These are phyloP conservation scores for Pythium rishiriense DNA, from an alignment of 352 stramenopile species.

Conservation along the genomic window DNA sequence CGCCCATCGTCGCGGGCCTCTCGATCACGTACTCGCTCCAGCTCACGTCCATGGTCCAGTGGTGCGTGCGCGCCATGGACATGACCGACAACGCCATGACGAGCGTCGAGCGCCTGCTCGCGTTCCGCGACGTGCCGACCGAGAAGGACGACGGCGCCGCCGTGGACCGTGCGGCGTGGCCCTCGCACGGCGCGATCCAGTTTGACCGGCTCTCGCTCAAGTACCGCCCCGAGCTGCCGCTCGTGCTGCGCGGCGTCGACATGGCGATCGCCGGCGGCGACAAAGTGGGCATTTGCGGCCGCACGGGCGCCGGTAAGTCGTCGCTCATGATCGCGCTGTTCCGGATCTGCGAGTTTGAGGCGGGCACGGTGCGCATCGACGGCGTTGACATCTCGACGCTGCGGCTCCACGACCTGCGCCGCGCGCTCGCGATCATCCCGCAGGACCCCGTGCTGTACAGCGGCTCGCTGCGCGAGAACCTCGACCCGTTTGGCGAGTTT, in stretches of 20 bases:
- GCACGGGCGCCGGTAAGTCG: conserved; percentile 42
- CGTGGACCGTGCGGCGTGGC: conserved; percentile 63
- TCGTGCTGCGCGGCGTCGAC: conserved; percentile 32
- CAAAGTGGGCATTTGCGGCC: conserved; percentile 55
- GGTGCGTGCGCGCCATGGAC: conserved; percentile 87
- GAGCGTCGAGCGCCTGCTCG: conserved; percentile 64
- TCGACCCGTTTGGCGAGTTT: conserved; percentile 88
- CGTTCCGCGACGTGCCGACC: conserved; percentile 75
- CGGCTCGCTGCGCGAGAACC: conserved; percentile 84
- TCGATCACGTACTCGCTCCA: conserved; percentile 88
- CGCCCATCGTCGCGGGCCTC: conserved; percentile 72
- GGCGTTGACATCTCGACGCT: conserved; percentile 81
- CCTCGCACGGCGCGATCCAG: conserved; percentile 29
- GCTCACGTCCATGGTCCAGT: conserved; percentile 90
- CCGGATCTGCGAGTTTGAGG: conserved; percentile 82
- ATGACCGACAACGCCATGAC: conserved; percentile 91
- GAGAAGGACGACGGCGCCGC: conserved; percentile 64
- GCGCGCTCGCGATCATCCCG: conserved; percentile 83
- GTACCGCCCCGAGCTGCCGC: conserved; percentile 46
- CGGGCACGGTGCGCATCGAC: conserved; percentile 83
- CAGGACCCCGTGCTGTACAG: conserved; percentile 93
- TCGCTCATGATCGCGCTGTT: conserved; percentile 88
- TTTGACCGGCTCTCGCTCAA: conserved; percentile 40
- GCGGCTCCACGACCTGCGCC: conserved; percentile 77
- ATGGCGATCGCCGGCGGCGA: conserved; percentile 38